Base-by-base conservation (phyloP, 345 rosid species). In the Psidium guajava region DNA sequence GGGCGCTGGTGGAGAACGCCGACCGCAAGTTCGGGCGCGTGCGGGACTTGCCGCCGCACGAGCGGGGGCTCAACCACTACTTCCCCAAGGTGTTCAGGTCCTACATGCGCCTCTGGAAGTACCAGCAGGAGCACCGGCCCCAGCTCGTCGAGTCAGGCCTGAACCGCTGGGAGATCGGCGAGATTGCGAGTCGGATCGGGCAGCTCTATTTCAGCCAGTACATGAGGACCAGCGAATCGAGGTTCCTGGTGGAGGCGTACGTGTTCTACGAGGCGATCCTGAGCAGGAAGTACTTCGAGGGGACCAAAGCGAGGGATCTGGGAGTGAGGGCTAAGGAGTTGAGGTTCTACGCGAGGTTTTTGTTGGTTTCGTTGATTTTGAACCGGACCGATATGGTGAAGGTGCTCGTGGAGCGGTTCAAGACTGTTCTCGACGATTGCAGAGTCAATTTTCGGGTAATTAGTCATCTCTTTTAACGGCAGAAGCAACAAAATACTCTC, bases 131-230 rank as follows among this genome's bases (percentile, higher is more conserved):
- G 42, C 88, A 96, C 90, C 89, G 99, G 87, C 22, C 93, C 5
- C 89, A 86, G 88, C 96, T 98, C 42, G 93, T 98, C 6, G 91
- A 88, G 10, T 87, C 95, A n/a, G 99, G 99, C 36, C 88, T 96
- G 83, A 92, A 93, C 88, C 95, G 99, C 21, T 97, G 98, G 98
- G 99, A 97, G 89, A 96, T 97, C 84, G 99, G 99, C 50, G 98
- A 97, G 95, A 95, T 97, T 93, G 99, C 99, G 20, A 93, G 99
- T 89, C 97, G 99, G 89, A 98, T 98, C 94, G 99, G 99, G 47
- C 99, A 98, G 94, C 94, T 98, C 50, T 98, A 98, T 90, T 98
- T 92, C 88, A 91, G 90, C 85, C 99, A 95, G 92, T 98, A 96
- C 89, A 94, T 91, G 98, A 93, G 99, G 88, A 95, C 95, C 6